A percentile compares a stretch with the other conserved stretches of the same genome.
phyloP scores from a whole-genome alignment of 164 flowering plant species.

The Umbellularia californica region DNA sequence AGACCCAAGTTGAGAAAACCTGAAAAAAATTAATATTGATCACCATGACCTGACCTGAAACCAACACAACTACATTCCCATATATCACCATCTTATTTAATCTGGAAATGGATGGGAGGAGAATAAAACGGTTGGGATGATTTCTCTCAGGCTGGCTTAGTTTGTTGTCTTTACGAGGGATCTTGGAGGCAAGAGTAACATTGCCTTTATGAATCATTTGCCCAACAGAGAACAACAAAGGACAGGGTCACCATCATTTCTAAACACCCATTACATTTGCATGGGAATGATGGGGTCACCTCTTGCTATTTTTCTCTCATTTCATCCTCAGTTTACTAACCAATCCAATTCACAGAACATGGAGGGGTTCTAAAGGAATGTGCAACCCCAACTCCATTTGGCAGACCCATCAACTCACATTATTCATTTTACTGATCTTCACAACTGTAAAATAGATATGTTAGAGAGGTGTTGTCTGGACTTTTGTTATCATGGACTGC shows the following conservation, averaged over 20 bases:
- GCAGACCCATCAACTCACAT: neutral
- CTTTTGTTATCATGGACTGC: neutral
- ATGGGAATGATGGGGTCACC: slow-evolving; percentile 3
- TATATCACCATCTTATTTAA: too few species aligned
- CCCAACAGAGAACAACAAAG: neutral
- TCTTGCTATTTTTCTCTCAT: neutral
- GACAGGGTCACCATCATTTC: slow-evolving; percentile 5
- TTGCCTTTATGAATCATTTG: slow-evolving; percentile 7
- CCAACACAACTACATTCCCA: too few species aligned
- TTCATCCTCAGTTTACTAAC: neutral
- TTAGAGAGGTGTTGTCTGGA: neutral
- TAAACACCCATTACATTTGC: neutral
- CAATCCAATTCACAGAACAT: slow-evolving; percentile 12
- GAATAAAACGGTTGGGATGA: slow-evolving; percentile 4
- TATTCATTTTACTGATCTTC: neutral
- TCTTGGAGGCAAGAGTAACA: slow-evolving; percentile 2
- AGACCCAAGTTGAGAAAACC: too few species aligned
- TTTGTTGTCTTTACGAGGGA: slow-evolving; percentile 4
- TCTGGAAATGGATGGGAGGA: too few species aligned
- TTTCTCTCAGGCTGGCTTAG: neutral
- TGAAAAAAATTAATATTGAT: too few species aligned
- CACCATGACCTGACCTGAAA: too few species aligned
- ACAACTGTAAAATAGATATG: neutral
- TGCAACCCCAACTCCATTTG: neutral
- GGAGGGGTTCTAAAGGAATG: neutral